Conservation (phyloP, 352 stramenopile species). For the Pythium aphanidermatum region DNA sequence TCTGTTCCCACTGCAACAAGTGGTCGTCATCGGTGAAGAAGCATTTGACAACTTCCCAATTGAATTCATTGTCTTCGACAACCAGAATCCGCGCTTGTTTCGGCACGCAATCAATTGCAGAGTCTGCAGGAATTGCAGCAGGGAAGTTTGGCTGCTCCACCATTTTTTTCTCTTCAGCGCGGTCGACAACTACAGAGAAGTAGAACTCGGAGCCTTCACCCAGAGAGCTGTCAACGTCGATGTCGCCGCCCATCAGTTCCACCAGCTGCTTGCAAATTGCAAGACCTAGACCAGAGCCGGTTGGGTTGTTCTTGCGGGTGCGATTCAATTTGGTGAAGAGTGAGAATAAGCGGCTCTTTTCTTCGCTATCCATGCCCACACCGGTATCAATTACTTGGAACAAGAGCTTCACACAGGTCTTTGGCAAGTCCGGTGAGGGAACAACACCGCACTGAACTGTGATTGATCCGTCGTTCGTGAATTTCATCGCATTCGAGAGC, state of each 20-base stretch:
- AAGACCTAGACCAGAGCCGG: constrained; percentile 77
- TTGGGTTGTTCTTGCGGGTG: constrained; percentile 81
- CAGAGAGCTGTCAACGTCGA: constrained; percentile 79
- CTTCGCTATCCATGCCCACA: constrained; percentile 73
- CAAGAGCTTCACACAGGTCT: constrained; percentile 60
- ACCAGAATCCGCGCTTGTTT: constrained; percentile 74
- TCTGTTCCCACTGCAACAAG: constrained; percentile 76
- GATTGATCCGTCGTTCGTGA: constrained; percentile 78
- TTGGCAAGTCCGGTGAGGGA: constrained; percentile 52
- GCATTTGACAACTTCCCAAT: constrained; percentile 88
- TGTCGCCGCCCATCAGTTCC: constrained; percentile 84
- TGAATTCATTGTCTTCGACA: constrained; percentile 89
- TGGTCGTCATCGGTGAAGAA: constrained; percentile 81
- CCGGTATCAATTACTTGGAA: constrained; percentile 86
- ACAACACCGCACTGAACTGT: constrained; percentile 71
- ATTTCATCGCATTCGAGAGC: constrained; percentile 86
- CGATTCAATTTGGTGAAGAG: constrained; percentile 80
- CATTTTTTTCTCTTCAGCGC: constrained; percentile 38
- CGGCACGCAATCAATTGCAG: constrained; percentile 31
- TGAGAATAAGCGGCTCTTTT: constrained; percentile 76
- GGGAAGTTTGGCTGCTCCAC: constrained; percentile 39
- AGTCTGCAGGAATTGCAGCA: constrained; percentile 22
- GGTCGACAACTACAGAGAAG: constrained; percentile 70
- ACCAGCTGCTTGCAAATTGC: constrained; percentile 87
- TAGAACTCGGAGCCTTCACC: constrained; percentile 81